Conservation (phyloP, 768 basidiomycete genomes). For the Tylopilus cervinicoccineus region DNA sequence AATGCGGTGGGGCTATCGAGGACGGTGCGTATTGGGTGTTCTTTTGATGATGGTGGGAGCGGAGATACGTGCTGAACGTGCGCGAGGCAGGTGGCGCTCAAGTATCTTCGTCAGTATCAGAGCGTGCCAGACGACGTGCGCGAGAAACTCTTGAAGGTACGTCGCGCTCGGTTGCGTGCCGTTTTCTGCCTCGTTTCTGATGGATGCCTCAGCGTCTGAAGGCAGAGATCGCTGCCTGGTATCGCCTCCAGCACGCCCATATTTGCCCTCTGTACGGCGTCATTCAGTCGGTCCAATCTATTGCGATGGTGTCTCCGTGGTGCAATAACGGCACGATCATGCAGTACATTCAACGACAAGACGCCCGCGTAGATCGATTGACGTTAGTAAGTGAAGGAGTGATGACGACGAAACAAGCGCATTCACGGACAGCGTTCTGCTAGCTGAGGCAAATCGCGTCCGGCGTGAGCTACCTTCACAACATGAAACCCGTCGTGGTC, state of each 20-base stretch:
- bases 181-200: neutral
- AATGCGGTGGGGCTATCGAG: conserved; percentile 38
- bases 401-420: neutral
- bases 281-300: conserved; percentile 43
- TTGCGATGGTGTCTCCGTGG: conserved; percentile 67
- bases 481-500: conserved; percentile 48
- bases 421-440: neutral
- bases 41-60: no score
- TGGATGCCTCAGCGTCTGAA: conserved; percentile 43
- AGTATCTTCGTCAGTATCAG: conserved; percentile 46
- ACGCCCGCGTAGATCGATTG: conserved; percentile 41
- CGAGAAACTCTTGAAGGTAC: conserved; percentile 50
- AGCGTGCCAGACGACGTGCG: conserved; percentile 47
- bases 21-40: conserved; percentile 10
- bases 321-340: conserved; percentile 55
- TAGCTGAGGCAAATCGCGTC: conserved; percentile 54
- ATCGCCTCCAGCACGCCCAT: conserved; percentile 52
- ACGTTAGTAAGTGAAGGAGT: conserved; percentile 38
- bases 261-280: conserved; percentile 55
- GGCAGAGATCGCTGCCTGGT: conserved; percentile 56
- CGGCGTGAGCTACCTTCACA: conserved; percentile 55
- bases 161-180: neutral
- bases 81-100: conserved; percentile 47
- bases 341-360: conserved; percentile 42
- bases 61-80: conserved; percentile 4